A percentile compares a stretch with the other conserved stretches of the same genome.
Evolutionary conservation across 2,329 filamentous ascomycete genomes (phyloP).

Genomic region (Penicillium corylophilum): DNA sequence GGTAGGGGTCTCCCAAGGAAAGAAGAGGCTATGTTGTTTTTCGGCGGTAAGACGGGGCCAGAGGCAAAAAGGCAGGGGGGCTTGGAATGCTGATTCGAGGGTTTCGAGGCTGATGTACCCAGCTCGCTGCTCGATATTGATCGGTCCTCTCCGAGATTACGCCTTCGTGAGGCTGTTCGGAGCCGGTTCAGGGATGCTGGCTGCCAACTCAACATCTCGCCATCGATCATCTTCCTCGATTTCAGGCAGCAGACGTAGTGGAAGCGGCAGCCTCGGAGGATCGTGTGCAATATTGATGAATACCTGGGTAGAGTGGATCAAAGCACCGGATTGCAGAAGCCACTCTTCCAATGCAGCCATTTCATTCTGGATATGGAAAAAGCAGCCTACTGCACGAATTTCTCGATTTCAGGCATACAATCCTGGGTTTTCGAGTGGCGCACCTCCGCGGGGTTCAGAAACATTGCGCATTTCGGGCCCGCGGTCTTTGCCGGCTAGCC

Average conservation of each 20-base stretch:
- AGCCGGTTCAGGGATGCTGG: conserved; percentile 23
- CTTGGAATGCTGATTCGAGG: conserved; percentile 30
- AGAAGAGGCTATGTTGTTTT: conserved; percentile 12
- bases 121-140: conserved; percentile 17
- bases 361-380: conserved; percentile 8
- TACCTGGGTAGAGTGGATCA: conserved; percentile 4
- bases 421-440: conserved; percentile 10
- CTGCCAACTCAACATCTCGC: conserved; percentile 31
- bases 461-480: conserved; percentile 23
- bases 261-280: conserved; percentile 21
- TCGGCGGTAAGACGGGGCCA: conserved; percentile 26
- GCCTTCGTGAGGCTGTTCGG: conserved; percentile 22
- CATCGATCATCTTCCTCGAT: conserved; percentile 25
- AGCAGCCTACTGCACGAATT: conserved; percentile 9
- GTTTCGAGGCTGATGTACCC: conserved; percentile 17
- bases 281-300: conserved; percentile 21
- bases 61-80: conserved; percentile 26
- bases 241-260: conserved; percentile 16
- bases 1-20: conserved; percentile 24
- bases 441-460: conserved; percentile 12
- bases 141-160: conserved; percentile 19
- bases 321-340: conserved; percentile 1
- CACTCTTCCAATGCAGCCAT: conserved; percentile 13
- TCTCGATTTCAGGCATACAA: conserved; percentile 11
- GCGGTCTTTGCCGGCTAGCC: conserved; percentile 24